phyloP scores from a whole-genome alignment of 1,139 yeast species.

The Suhomyces bribrorum region DNA sequence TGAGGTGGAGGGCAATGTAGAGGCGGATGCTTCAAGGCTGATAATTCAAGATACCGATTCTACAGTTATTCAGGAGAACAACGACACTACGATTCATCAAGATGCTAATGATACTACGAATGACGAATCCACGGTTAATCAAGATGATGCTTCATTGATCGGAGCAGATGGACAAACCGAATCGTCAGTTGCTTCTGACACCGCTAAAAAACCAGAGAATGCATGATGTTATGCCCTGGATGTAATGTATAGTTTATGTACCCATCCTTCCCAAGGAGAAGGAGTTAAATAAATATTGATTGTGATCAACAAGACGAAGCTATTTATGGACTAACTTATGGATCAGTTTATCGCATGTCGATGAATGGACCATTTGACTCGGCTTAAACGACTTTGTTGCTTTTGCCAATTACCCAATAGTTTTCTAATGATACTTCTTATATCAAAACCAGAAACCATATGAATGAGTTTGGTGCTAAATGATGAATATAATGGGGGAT shows the following conservation, averaged over 20 bases:
- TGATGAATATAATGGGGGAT: too few relatives aligned
- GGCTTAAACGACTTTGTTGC: too few relatives aligned
- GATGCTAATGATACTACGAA: slow-evolving; percentile 48
- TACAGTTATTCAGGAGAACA: slow-evolving; percentile 39
- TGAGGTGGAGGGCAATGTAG: too few relatives aligned
- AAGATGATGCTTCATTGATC: slow-evolving; percentile 30
- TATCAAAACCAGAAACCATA: too few relatives aligned
- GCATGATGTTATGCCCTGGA: slow-evolving; percentile 4
- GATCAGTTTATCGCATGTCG: too few relatives aligned
- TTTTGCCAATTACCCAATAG: too few relatives aligned
- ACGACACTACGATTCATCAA: slow-evolving; percentile 47
- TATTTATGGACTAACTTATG: too few relatives aligned
- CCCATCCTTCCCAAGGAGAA: neutral
- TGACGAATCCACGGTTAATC: slow-evolving; percentile 41
- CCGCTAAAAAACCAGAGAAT: slow-evolving; percentile 9
- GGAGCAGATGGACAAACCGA: slow-evolving; percentile 18
- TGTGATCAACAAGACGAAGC: too few relatives aligned
- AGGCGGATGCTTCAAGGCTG: slow-evolving; percentile 4
- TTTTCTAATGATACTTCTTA: too few relatives aligned
- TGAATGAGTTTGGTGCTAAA: too few relatives aligned
- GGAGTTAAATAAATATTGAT: slow-evolving; percentile 1
- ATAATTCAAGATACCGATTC: slow-evolving; percentile 33
- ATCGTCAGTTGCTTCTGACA: slow-evolving; percentile 7
- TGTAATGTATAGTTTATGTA: slow-evolving; percentile 4
- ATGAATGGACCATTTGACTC: too few relatives aligned